Conservation (phyloP, 2,329 filamentous ascomycete genomes). For the Nothophoma quercina region DNA sequence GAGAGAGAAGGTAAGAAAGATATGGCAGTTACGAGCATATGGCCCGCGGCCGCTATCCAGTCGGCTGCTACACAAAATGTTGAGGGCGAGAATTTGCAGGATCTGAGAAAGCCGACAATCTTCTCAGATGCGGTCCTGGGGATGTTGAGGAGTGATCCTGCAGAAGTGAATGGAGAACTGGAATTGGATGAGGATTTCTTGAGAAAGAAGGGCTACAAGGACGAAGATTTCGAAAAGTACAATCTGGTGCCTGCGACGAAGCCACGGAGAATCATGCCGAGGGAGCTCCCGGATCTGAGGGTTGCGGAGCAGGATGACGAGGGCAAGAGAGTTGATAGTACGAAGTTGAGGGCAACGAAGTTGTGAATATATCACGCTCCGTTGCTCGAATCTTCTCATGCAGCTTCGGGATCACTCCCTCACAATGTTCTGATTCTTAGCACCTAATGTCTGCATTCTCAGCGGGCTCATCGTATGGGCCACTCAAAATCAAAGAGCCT, state of each 20-base stretch:
- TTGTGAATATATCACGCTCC: no score
- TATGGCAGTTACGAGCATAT: slow-evolving; percentile 83
- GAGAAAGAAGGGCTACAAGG: slow-evolving; percentile 60
- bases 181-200: slow-evolving; percentile 85
- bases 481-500: no score
- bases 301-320: slow-evolving; percentile 84
- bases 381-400: no score
- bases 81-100: slow-evolving; percentile 55
- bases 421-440: no score
- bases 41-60: slow-evolving; percentile 81
- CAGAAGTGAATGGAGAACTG: slow-evolving; percentile 73
- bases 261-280: slow-evolving; percentile 82
- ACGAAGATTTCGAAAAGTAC: slow-evolving; percentile 78
- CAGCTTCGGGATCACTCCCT: no score
- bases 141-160: slow-evolving; percentile 68
- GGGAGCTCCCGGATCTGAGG: slow-evolving; percentile 69
- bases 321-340: slow-evolving; percentile 74
- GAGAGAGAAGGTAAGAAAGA: slow-evolving; percentile 67
- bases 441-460: no score
- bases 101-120: slow-evolving; percentile 73
- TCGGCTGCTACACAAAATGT: slow-evolving; percentile 73
- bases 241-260: slow-evolving; percentile 68
- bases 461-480: no score
- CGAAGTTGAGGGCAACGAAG: slow-evolving; percentile 32
- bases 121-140: slow-evolving; percentile 82